Conservation (phyloP, 768 basidiomycete genomes). For the Suillus luteus region DNA sequence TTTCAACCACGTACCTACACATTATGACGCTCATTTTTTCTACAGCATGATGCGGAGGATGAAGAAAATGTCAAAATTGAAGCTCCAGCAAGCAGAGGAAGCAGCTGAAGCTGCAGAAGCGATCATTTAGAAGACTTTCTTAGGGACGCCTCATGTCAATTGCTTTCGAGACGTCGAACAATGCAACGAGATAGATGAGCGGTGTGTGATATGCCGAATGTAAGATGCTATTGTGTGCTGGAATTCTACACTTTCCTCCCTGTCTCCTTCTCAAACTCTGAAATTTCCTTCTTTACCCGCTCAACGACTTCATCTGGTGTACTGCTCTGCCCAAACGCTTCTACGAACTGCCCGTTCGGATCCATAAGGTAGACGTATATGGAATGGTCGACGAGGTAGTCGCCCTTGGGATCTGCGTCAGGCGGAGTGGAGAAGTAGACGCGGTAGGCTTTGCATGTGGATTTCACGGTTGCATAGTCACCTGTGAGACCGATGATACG, state of each 20-base stretch:
- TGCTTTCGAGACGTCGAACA: background rate
- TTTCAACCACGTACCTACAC: conserved; percentile 5
- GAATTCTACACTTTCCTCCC: conserved; percentile 32
- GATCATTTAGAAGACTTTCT: conserved; percentile 5
- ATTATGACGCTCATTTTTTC: conserved; percentile 8
- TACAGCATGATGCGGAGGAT: conserved; percentile 83
- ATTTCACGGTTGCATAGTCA: conserved; percentile 80
- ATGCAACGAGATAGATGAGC: conserved; percentile 17
- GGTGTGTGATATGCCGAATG: conserved; percentile 11
- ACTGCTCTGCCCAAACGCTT: conserved; percentile 91
- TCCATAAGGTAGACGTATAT: conserved; percentile 99
- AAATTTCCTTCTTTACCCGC: conserved; percentile 57
- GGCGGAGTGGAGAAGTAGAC: conserved; percentile 98
- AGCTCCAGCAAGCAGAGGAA: conserved; percentile 46
- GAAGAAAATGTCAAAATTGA: conserved; percentile 80
- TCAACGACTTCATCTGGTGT: conserved; percentile 66
- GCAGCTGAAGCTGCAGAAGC: conserved; percentile 26
- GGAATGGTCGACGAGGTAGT: conserved; percentile 96
- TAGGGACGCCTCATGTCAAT: background rate
- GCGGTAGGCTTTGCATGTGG: conserved; percentile 91
- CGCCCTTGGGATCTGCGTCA: conserved; percentile 80
- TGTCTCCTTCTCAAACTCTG: conserved; percentile 40
- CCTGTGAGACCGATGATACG: conserved; percentile 88
- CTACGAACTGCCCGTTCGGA: conserved; percentile 89
- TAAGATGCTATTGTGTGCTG: conserved; percentile 7